Percentiles rank a stretch among this genome's conserved stretches.
Conservation (phyloP, 2,329 filamentous ascomycete species). For the Fusarium sp. region DNA sequence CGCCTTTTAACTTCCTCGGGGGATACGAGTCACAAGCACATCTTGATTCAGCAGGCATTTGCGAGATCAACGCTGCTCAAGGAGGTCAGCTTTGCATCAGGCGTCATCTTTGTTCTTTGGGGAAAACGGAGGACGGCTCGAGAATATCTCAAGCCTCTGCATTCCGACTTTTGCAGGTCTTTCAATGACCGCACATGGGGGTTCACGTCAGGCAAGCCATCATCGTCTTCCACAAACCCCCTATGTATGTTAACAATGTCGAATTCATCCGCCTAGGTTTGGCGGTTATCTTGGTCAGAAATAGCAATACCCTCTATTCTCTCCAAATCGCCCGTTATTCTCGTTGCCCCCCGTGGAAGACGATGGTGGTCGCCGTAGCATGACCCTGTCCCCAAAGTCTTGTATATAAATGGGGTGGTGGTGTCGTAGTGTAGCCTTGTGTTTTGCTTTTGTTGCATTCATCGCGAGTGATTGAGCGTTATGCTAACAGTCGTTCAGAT, state of each 20-base stretch:
- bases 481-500: conserved; percentile 69
- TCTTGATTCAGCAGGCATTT: conserved; percentile 54
- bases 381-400: conserved; percentile 56
- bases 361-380: conserved; percentile 73
- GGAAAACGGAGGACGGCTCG: conserved; percentile 43
- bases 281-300: conserved; percentile 59
- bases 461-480: conserved; percentile 39
- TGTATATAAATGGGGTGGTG: conserved; percentile 61
- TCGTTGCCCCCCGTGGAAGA: conserved; percentile 66
- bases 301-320: conserved; percentile 59
- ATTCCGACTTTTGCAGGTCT: conserved; percentile 43
- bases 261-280: conserved; percentile 51
- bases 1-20: conserved; percentile 47
- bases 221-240: conserved; percentile 76
- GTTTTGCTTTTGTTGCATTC: conserved; percentile 45
- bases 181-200: conserved; percentile 43
- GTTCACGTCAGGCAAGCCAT: conserved; percentile 73
- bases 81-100: conserved; percentile 51
- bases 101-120: conserved; percentile 51
- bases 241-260: conserved; percentile 76
- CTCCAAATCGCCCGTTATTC: conserved; percentile 54
- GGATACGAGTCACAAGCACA: conserved; percentile 51
- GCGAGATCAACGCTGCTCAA: conserved; percentile 50
- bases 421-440: conserved; percentile 51
- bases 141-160: conserved; percentile 42